Base-by-base conservation (phyloP, 2,329 filamentous ascomycete species). In the Tolypocladium inflatum region DNA sequence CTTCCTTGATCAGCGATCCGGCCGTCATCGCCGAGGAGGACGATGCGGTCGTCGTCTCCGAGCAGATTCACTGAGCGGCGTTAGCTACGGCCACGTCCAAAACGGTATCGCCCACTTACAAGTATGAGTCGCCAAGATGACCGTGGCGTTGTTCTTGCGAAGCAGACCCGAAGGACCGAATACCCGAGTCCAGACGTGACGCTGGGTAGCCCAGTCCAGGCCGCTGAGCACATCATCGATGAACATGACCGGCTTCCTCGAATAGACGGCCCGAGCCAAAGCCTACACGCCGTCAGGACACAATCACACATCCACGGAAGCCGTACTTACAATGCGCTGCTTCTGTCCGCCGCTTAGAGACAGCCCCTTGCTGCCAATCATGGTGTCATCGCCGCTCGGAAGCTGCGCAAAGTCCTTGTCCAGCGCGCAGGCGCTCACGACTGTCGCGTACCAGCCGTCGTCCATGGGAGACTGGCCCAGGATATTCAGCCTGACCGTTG, bases 401-500 rank as follows among this genome's bases (percentile, higher is more conserved):
- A 65, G 57, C 19, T 62, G 59, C 17, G 45, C 21, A 4, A 65
- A 58, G n/a, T 63, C 63, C 11, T 19, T 54, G 5, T 59, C 60
- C 0, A 64, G 42, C 1, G 59, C 61, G 6, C 63, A 64, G 0
- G 63, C 62, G 3, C 48, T n/a, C 0, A 63, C 23, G 0, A 63
- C 59, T 1, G 33, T 55, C 1, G 58, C 33, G 19, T 65, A 65
- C 62, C 61, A 63, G 2, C 43, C 39, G 4, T 59, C 50, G 0
- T 64, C 61, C 9, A 61, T 39, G n/a, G 53, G 23, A 11, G 30
- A 19, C 11, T 57, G 60, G 0, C 55, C 62, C 2, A 62, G 5
- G 19, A 64, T 64, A 30, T 65, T 64, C 10, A 59, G 30, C 13
- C 54, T 54, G 30, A 65, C 56, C 1, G 61, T 61, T 2, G 55